Evolutionary conservation across 768 basidiomycete genomes (phyloP).

Genomic region (Tricholoma saponaceum): DNA sequence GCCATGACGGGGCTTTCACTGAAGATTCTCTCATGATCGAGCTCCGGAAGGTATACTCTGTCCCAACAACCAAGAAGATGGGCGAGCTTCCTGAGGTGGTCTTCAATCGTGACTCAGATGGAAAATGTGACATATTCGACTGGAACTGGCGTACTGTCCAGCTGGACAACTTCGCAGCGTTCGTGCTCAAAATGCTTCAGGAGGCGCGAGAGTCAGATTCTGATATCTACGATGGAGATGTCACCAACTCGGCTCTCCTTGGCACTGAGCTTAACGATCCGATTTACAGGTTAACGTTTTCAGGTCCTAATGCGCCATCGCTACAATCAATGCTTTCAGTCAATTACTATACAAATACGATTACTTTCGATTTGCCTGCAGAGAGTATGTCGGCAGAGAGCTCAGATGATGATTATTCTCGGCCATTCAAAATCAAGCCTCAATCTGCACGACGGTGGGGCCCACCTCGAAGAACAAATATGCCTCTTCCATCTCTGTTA

Average conservation of each 20-base stretch:
- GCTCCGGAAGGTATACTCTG: background rate
- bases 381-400: too few species aligned
- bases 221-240: background rate
- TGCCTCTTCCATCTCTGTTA: background rate
- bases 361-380: too few species aligned
- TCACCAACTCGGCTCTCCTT: background rate
- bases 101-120: background rate
- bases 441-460: background rate
- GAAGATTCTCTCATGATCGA: background rate
- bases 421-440: background rate
- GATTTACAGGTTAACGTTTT: background rate
- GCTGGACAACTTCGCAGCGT: background rate
- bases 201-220: background rate
- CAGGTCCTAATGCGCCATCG: background rate
- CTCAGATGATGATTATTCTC: background rate
- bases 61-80: background rate
- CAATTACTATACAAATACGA: too few species aligned
- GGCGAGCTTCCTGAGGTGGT: background rate
- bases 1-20: background rate
- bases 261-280: background rate
- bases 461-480: background rate
- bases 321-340: too few species aligned
- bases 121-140: background rate
- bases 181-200: background rate
- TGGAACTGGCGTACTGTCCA: background rate